These are phyloP conservation scores for Echinochloa phyllopogon DNA, from an alignment of 176 grass and related monocot species.

Conservation along the genomic window DNA sequence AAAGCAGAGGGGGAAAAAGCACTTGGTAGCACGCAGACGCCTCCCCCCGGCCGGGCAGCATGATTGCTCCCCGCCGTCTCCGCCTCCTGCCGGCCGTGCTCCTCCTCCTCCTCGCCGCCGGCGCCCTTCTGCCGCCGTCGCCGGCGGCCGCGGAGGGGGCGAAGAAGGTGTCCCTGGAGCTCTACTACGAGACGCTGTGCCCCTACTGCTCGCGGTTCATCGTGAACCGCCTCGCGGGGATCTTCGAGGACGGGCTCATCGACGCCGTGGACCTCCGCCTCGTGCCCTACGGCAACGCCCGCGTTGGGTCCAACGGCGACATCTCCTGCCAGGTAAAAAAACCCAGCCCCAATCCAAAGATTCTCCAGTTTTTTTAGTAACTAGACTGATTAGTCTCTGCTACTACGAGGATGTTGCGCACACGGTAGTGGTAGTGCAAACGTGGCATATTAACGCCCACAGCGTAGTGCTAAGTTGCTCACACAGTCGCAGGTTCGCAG, in stretches of 20 bases:
- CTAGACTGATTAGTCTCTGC: not conserved
- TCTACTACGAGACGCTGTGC: constrained; percentile 90
- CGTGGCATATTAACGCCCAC: constrained; percentile 29
- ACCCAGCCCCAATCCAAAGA: not conserved
- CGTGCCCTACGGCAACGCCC: constrained; percentile 85
- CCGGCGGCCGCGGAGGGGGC: not conserved
- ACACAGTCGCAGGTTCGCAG: too few species aligned
- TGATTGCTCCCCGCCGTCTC: not conserved
- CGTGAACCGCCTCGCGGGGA: constrained; percentile 65
- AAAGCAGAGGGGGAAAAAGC: not conserved
- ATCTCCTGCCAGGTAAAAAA: constrained; percentile 72
- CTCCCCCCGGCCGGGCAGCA: not conserved
- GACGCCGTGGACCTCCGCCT: constrained; percentile 67
- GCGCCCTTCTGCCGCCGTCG: not conserved
- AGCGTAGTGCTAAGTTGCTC: not conserved
- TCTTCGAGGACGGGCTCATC: constrained; percentile 72
- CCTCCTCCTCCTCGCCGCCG: not conserved
- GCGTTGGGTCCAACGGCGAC: constrained; percentile 56
- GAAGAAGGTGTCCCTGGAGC: constrained; percentile 63
- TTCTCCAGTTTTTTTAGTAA: too few species aligned
- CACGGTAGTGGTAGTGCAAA: not conserved
- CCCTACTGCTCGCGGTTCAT: constrained; percentile 81
- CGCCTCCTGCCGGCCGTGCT: not conserved
- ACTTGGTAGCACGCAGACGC: not conserved
- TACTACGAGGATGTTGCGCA: not conserved